phyloP scores from a whole-genome alignment of 768 basidiomycete species.

The Leccinum imitatum region DNA sequence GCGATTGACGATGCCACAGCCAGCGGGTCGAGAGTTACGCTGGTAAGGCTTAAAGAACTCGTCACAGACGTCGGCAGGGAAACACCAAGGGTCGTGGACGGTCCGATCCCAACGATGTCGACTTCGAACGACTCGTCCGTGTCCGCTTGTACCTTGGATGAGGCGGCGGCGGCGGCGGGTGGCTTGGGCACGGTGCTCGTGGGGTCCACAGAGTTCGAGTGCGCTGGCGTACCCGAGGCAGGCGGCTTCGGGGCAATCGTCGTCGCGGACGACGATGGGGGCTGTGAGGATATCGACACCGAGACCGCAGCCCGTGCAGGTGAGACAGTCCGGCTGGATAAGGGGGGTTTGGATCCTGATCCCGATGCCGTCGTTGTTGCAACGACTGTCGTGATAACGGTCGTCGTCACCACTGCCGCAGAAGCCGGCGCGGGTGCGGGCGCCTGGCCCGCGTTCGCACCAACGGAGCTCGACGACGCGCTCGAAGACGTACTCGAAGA shows the following conservation, averaged over 20 bases:
- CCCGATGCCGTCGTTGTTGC: constrained; percentile 8
- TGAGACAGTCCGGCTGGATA: constrained; percentile 5
- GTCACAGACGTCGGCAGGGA: constrained; percentile 1
- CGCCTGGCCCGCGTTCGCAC: not conserved
- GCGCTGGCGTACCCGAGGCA: not conserved
- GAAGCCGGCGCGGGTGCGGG: not conserved
- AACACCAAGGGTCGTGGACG: constrained; percentile 4
- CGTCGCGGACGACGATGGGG: constrained; percentile 1
- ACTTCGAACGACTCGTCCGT: constrained; percentile 20
- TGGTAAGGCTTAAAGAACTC: not conserved
- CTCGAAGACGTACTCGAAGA: constrained; percentile 2
- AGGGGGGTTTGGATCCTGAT: not conserved
- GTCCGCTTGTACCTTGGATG: not conserved
- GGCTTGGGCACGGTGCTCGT: constrained; percentile 2
- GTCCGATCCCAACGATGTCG: constrained; percentile 18
- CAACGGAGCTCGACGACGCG: not conserved
- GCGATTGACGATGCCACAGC: constrained; percentile 24
- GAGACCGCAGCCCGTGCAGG: constrained; percentile 20
- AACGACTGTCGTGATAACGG: constrained; percentile 27
- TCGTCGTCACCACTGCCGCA: constrained; percentile 20
- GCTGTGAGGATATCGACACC: constrained; percentile 3
- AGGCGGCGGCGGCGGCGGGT: not conserved
- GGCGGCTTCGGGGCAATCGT: not conserved
- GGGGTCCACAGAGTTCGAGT: constrained; percentile 4
- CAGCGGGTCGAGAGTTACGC: constrained; percentile 11